phyloP scores from a whole-genome alignment of 1,284 basidiomycete genomes.

The Trichosporon sp. region DNA sequence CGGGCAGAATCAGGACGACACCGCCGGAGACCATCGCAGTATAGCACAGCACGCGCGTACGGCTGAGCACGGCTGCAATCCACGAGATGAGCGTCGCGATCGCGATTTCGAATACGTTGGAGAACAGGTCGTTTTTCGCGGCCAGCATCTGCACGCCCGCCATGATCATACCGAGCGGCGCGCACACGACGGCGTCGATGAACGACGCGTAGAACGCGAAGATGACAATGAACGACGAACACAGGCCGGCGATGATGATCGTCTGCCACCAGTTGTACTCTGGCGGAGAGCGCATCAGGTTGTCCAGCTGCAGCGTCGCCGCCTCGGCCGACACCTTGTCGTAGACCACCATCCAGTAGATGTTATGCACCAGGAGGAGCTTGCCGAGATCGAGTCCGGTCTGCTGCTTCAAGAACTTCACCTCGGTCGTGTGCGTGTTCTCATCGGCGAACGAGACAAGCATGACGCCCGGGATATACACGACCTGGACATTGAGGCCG shows the following conservation, averaged over 20 bases:
- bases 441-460: conserved; percentile 77
- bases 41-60: conserved; percentile 73
- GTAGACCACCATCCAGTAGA: conserved; percentile 87
- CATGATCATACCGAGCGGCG: conserved; percentile 75
- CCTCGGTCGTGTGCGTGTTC: conserved; percentile 75
- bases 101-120: conserved; percentile 61
- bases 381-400: conserved; percentile 72
- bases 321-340: conserved; percentile 77
- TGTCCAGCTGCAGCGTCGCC: conserved; percentile 67
- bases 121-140: conserved; percentile 74
- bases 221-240: conserved; percentile 69
- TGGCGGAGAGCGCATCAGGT: conserved; percentile 63
- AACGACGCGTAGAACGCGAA: conserved; percentile 54
- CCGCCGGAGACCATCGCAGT: conserved; percentile 77
- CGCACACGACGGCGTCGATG: conserved; percentile 69
- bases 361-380: conserved; percentile 65
- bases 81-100: conserved; percentile 61
- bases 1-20: conserved; percentile 79
- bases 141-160: conserved; percentile 70
- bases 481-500: conserved; percentile 74
- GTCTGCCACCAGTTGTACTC: conserved; percentile 64
- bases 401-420: conserved; percentile 76
- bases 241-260: conserved; percentile 72
- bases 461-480: conserved; percentile 82
- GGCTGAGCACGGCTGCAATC: conserved; percentile 68